These are phyloP conservation scores for Fagus sylvatica DNA, from an alignment of 306 rosid genomes.

Conservation along the genomic window DNA sequence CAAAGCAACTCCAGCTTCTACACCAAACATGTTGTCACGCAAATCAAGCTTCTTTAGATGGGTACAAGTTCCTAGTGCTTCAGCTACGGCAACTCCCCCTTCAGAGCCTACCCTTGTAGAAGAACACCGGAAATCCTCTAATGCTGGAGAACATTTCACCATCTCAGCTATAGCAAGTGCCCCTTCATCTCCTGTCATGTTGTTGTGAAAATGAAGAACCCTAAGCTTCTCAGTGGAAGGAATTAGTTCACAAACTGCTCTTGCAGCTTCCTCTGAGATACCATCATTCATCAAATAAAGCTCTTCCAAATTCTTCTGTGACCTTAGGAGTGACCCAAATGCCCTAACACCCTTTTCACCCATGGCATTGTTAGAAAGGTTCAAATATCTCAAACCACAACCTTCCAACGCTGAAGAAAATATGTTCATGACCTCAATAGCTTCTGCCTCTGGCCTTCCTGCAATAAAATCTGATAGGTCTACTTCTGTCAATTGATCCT, in stretches of 20 bases:
- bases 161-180: conserved; percentile 68
- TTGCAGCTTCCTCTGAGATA: conserved; percentile 92
- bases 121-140: conserved; percentile 86
- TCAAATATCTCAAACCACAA: conserved; percentile 55
- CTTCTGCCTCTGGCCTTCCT: conserved; percentile 81
- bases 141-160: conserved; percentile 55
- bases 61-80: conserved; percentile 70
- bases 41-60: conserved; percentile 76
- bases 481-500: conserved; percentile 69
- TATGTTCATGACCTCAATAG: conserved; percentile 75
- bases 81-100: conserved; percentile 76
- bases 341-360: conserved; percentile 87
- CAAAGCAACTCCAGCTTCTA: conserved; percentile 73
- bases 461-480: conserved; percentile 84
- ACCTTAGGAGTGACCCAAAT: conserved; percentile 64
- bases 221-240: conserved; percentile 80
- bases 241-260: conserved; percentile 77
- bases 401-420: conserved; percentile 83
- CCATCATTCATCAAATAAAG: conserved; percentile 94
- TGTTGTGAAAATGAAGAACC: conserved; percentile 87
- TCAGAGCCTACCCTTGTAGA: conserved; percentile 84
- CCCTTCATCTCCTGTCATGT: conserved; percentile 70
- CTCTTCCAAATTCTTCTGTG: conserved; percentile 74
- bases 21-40: conserved; percentile 93
- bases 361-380: conserved; percentile 83